Percentiles rank a stretch among this genome's conserved stretches.
phyloP scores from a whole-genome alignment of 805 yeast species.

The Suhomyces tanzawaensis region DNA sequence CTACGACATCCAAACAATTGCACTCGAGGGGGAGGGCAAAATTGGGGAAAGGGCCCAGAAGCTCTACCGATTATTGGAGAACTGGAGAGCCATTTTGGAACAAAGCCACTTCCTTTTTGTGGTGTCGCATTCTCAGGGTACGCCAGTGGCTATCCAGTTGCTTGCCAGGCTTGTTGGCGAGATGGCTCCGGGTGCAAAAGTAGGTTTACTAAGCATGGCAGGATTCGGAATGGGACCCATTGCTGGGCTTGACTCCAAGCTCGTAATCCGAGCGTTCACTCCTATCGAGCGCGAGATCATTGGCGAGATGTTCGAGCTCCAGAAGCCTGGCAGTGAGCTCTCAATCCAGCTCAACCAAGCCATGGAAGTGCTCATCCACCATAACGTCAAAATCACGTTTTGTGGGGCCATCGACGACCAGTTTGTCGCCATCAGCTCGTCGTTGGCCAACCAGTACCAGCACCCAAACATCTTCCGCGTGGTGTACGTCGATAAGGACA shows the following conservation, averaged over 20 bases:
- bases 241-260: slow-evolving; percentile 29
- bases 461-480: slow-evolving; percentile 40
- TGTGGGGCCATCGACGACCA: slow-evolving; percentile 35
- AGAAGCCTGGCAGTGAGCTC: slow-evolving; percentile 17
- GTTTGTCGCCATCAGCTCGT: slow-evolving; percentile 34
- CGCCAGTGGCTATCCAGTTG: slow-evolving; percentile 31
- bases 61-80: slow-evolving; percentile 24
- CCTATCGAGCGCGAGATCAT: slow-evolving; percentile 35
- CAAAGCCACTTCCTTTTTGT: slow-evolving; percentile 32
- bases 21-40: slow-evolving; percentile 41
- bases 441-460: slow-evolving; percentile 25
- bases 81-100: slow-evolving; percentile 31
- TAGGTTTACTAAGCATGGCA: slow-evolving; percentile 37
- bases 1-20: slow-evolving; percentile 32
- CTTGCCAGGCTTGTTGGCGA: slow-evolving; percentile 12
- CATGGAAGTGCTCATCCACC: slow-evolving; percentile 17
- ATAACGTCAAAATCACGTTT: slow-evolving; percentile 36
- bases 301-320: slow-evolving; percentile 34
- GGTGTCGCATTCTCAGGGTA: slow-evolving; percentile 34
- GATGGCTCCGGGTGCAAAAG: slow-evolving; percentile 8
- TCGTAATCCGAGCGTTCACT: slow-evolving; percentile 38
- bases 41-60: slow-evolving; percentile 27
- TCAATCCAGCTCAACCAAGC: slow-evolving; percentile 18
- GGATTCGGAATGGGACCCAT: slow-evolving; percentile 35
- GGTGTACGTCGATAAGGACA: slow-evolving; percentile 18